These are phyloP conservation scores for Coniophora puteana DNA, from an alignment of 1,284 basidiomycete genomes.

Conservation along the genomic window DNA sequence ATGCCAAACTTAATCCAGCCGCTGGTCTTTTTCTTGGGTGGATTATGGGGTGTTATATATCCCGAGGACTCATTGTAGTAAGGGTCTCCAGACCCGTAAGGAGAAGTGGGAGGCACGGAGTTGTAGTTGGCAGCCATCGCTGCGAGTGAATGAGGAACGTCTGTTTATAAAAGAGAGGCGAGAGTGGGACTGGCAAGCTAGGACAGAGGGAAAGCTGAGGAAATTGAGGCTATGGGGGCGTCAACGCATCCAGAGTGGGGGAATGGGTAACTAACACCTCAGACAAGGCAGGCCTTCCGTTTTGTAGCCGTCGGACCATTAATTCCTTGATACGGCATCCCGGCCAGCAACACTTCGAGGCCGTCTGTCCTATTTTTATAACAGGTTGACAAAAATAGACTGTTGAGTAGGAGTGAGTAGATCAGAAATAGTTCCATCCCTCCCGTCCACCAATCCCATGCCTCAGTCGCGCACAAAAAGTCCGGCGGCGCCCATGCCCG, in stretches of 20 bases:
- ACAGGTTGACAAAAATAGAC: too few relatives aligned
- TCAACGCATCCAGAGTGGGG: background rate
- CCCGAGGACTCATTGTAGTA: slow-evolving; percentile 67
- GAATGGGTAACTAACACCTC: slow-evolving; percentile 3
- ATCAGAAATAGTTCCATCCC: too few relatives aligned
- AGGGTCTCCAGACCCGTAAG: slow-evolving; percentile 56
- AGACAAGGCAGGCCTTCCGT: background rate
- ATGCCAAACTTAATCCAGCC: slow-evolving; percentile 55
- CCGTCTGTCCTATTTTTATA: slow-evolving; percentile 1
- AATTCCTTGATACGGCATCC: slow-evolving; percentile 6
- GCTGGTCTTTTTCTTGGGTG: slow-evolving; percentile 36
- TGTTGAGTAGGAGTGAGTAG: too few relatives aligned
- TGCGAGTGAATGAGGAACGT: slow-evolving; percentile 8
- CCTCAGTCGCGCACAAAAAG: slow-evolving; percentile 59
- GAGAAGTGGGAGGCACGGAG: slow-evolving; percentile 36
- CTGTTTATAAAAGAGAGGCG: slow-evolving; percentile 24
- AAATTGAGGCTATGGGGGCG: slow-evolving; percentile 1
- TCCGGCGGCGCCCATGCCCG: slow-evolving; percentile 88
- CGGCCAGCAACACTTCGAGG: slow-evolving; percentile 1
- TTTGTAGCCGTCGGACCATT: slow-evolving; percentile 3
- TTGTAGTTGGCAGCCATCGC: slow-evolving; percentile 41
- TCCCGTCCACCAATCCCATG: too few relatives aligned
- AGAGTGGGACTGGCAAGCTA: slow-evolving; percentile 7
- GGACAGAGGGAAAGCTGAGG: slow-evolving; percentile 5
- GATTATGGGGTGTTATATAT: slow-evolving; percentile 46